Base-by-base conservation (phyloP, 768 basidiomycete genomes). In the Trametes punicea region DNA sequence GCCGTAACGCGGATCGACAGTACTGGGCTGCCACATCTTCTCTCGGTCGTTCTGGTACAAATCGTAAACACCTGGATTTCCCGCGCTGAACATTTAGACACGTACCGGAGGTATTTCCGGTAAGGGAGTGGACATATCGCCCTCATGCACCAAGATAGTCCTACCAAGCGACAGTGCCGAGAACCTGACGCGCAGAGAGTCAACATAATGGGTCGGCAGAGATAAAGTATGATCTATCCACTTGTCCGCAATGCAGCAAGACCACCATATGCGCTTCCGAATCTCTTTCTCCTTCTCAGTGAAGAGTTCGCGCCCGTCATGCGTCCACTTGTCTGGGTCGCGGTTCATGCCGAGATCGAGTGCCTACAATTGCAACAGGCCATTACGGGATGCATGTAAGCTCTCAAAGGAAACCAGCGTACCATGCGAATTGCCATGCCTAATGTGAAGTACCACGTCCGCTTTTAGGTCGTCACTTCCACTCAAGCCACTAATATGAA, bases 291-390 rank as follows among this genome's bases (percentile, higher is more conserved):
- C 88, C 63, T 81, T 53, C 15, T 54, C 46, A 6, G 81, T 80
- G 62, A 91, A 90, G 25, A 91, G 70, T 54, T 77, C 76, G 9
- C 83, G 82, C 52, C 81, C 75, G 51, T 80, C 50, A 30, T 65
- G 76, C 65, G 81, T 81, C 89, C 90, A 93, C 54, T 79, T 81
- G 23, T 84, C 81, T 4, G 89, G 82, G 62, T 88, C 81, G 21
- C 88, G 87, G 66, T 93, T 90, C 54, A 93, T 71, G 30, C 90
- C 90, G 16, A 93, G 71, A 66, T 93, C 90, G 57, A 84, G 79
- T 0, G 90, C 90, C 88, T 90, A 21, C 27, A 6, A 52, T 31
- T 31, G 31, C 7, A 13, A 31, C 31, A 13, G 33, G 21, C n/a
- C n/a, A 18, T 3, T 13, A 10, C 25, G 16, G 20, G 41, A 20